Evolutionary conservation across 2,329 filamentous ascomycete species (phyloP), one percentile per base, ranked within the genome.

Genomic region (Tolypocladium amazonense): DNA sequence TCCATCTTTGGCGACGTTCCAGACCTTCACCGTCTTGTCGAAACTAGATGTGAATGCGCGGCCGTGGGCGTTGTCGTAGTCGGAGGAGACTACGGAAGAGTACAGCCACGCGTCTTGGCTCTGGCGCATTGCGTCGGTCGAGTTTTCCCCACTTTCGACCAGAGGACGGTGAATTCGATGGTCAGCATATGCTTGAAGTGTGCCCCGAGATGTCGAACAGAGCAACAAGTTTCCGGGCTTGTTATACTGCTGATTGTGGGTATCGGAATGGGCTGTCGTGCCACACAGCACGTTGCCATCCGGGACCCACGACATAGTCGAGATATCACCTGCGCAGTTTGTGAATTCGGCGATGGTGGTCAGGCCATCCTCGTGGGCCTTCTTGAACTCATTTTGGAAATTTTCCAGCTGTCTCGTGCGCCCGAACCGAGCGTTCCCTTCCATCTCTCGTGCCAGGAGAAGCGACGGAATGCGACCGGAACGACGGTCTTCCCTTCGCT

Each of bases 201-300:
- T 77, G 0, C 78, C 76, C 1, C 68, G 65, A 0, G 61, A 64
- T 0, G 76, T 72, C 0, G 81, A 85, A 8, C 81, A 84, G 1
- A 87, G 70, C 1, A 84, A 71, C 12, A 88, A 69, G 64, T 88
- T 88, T 0, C 85, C 84, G 0, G 81, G 79, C 64, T 83, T 86
- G 64, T 88, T 88, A 66, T 88, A 87, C 62, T 87, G 84, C 65
- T 86, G 83, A 60, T 87, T 87, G 50, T 84, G 81, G 0, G 75
- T 72, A 64, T 87, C 85, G 0, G 83, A 86, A 69, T 87, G 84
- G 0, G 81, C 80, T 0, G 83, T 85, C 0, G 84, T 83, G 39
- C 85, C 85, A 62, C 83, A 85, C n/a, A 87, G 67, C 57, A 87
- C 83, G 20, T 73, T 73, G n/a, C 75, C 67, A 25, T 79, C 66